phyloP scores from a whole-genome alignment of 2,329 filamentous ascomycete genomes.

The Pseudogymnoascus sp. region DNA sequence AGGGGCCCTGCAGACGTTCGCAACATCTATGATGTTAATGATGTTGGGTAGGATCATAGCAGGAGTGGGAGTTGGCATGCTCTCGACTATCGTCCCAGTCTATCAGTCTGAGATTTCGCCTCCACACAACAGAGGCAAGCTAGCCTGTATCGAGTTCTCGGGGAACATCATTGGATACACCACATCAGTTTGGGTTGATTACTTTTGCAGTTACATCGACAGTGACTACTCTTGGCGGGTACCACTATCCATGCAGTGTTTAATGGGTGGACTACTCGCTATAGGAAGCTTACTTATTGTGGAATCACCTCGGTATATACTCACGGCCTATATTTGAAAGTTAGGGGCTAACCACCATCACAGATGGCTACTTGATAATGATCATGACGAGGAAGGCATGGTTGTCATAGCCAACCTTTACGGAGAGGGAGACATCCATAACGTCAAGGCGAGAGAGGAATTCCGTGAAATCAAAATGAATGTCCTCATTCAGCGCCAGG shows the following conservation, averaged over 20 bases:
- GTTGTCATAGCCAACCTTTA: constrained; percentile 97
- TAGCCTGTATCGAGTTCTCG: constrained; percentile 96
- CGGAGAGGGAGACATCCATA: constrained; percentile 89
- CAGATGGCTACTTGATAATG: constrained; percentile 95
- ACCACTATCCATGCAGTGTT: constrained; percentile 82
- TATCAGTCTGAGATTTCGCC: constrained; percentile 95
- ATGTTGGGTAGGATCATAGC: constrained; percentile 72
- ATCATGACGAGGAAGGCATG: constrained; percentile 96
- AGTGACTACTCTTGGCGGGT: constrained; percentile 83
- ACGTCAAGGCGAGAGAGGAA: constrained; percentile 84
- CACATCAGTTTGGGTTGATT: constrained; percentile 97
- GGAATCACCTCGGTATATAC: constrained; percentile 74
- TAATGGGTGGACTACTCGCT: constrained; percentile 83
- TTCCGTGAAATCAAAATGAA: constrained; percentile 99
- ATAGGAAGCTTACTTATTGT: constrained; percentile 87
- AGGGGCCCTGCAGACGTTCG: constrained; percentile 74
- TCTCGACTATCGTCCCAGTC: constrained; percentile 86
- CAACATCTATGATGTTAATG: constrained; percentile 86
- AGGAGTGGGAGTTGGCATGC: constrained; percentile 76
- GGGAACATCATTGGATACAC: constrained; percentile 96
- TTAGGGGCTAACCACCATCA: constrained; percentile 12
- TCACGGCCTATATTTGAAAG: background rate
- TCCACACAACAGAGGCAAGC: constrained; percentile 87
- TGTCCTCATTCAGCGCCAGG: constrained; percentile 84
- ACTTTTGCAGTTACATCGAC: constrained; percentile 86